Base-by-base conservation (phyloP, 177 flowering plant species). In the Vitis hybrid region DNA sequence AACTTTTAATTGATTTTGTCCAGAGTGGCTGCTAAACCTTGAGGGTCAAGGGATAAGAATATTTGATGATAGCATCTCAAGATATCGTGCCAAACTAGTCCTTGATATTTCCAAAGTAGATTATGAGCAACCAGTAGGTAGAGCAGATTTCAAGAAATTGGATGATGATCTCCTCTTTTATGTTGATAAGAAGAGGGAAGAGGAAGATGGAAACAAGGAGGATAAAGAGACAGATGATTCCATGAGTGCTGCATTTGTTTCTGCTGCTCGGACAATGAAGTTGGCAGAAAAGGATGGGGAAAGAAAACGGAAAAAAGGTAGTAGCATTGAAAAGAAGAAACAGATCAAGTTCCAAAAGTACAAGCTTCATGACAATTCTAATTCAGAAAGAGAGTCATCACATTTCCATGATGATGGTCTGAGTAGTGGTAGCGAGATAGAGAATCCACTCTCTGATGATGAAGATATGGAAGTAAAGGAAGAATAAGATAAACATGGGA, bases 1-100 rank as follows among this genome's bases (percentile, higher is more conserved):
- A n/a, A 44, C 7, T 18, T 10, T 52, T 59, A 3, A 47, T 6
- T 65, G 19, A 18, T 68, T 38, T 62, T 47, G 24, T 72, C 9
- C 79, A 87, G 94, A 76, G 72, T 88, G 89, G 88, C 79, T 87
- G 18, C 72, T 84, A n/a, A 73, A 75, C 51, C 83, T 86, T 60
- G 90, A 88, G 69, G 78, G 75, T 44, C 73, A 74, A 71, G 92
- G 94, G 44, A 51, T 80, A 53, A 73, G 65, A 74, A 64, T 84
- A 67, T 81, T 87, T 77, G 87, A 74, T 61, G 74, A 76, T 56
- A 68, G 69, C 62, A 71, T 84, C 59, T 75, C 82, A 64, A 82
- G 80, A 61, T 63, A 19, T 17, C 83, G 73, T 28, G 62, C 80
- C 51, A 83, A 80, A 70, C 68, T 82, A 59, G 77, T 66, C 22